Evolutionary conservation across 1,284 basidiomycete genomes (phyloP).

Genomic region (Sanghuangporus baumii): DNA sequence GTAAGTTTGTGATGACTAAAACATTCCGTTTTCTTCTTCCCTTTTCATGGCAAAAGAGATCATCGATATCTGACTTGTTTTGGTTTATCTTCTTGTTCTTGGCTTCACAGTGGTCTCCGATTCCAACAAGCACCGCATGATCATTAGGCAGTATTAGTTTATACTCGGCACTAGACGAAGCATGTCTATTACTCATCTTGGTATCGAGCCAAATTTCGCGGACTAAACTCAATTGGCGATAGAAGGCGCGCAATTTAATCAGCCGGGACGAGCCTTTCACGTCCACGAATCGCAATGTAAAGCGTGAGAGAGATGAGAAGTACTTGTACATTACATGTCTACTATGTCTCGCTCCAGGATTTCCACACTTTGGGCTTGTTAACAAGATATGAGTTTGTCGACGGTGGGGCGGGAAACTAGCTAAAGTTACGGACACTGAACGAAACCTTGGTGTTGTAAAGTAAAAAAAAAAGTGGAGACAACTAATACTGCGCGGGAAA

Average conservation of each 20-base stretch:
- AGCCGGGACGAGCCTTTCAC: too few relatives aligned
- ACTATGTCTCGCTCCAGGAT: conserved; percentile 11
- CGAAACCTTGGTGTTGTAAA: conserved; percentile 18
- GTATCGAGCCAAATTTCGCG: background rate
- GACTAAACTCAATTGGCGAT: conserved; percentile 32
- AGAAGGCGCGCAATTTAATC: too few relatives aligned
- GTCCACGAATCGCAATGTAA: too few relatives aligned
- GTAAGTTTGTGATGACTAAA: conserved; percentile 39
- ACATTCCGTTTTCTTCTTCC: background rate
- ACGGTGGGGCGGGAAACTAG: conserved; percentile 14
- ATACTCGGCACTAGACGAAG: background rate
- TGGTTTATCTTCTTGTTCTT: background rate
- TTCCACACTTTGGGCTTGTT: background rate
- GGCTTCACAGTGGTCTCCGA: conserved; percentile 63
- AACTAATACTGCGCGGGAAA: conserved; percentile 14
- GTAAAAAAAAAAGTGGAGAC: conserved; percentile 8
- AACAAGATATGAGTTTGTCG: conserved; percentile 2
- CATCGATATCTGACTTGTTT: background rate
- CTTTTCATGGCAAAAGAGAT: background rate
- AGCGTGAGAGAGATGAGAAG: background rate
- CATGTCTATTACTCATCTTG: background rate
- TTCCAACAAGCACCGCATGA: conserved; percentile 62
- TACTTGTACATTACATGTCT: conserved; percentile 16
- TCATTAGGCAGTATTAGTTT: conserved; percentile 24
- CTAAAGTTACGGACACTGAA: conserved; percentile 12